These are phyloP conservation scores for Xylaria castorea DNA, from an alignment of 495 filamentous ascomycete species.

Conservation along the genomic window DNA sequence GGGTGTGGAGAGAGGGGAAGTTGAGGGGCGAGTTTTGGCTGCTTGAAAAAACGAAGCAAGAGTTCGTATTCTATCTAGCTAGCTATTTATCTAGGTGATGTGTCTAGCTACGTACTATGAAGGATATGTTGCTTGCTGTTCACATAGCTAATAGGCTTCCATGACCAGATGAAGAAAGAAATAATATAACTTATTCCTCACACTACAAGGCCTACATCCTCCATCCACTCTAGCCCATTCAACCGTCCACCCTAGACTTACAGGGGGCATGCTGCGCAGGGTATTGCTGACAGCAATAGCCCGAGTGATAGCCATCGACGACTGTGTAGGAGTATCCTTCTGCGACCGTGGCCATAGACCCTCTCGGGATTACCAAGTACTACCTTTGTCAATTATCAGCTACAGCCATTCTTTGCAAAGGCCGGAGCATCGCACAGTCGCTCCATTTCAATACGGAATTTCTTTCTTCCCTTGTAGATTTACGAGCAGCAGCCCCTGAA, in stretches of 20 bases:
- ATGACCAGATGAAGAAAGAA: background rate
- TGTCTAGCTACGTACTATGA: background rate
- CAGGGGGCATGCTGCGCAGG: constrained; percentile 27
- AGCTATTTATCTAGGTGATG: background rate
- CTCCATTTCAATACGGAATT: too few species aligned
- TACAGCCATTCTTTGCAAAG: too few species aligned
- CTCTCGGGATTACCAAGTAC: too few species aligned
- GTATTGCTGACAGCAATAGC: constrained; percentile 24
- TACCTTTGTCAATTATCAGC: too few species aligned
- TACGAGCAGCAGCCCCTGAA: too few species aligned
- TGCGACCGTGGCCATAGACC: constrained; percentile 17
- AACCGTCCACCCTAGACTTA: constrained; percentile 26
- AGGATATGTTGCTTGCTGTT: background rate
- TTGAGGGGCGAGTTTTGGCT: constrained; percentile 45
- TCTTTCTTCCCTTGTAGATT: too few species aligned
- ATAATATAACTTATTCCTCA: background rate
- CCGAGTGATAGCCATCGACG: constrained; percentile 17
- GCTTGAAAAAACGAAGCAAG: background rate
- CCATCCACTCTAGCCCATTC: constrained; percentile 38
- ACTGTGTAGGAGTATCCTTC: background rate
- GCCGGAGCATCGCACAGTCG: too few species aligned
- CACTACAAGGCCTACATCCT: too few species aligned
- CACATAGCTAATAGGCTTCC: background rate
- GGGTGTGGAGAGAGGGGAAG: constrained; percentile 54
- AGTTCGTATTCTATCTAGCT: too few species aligned